A percentile compares a stretch with the other conserved stretches of the same genome.
phyloP scores from a whole-genome alignment of 352 stramenopile species.

The Phytophthora sansomeana region DNA sequence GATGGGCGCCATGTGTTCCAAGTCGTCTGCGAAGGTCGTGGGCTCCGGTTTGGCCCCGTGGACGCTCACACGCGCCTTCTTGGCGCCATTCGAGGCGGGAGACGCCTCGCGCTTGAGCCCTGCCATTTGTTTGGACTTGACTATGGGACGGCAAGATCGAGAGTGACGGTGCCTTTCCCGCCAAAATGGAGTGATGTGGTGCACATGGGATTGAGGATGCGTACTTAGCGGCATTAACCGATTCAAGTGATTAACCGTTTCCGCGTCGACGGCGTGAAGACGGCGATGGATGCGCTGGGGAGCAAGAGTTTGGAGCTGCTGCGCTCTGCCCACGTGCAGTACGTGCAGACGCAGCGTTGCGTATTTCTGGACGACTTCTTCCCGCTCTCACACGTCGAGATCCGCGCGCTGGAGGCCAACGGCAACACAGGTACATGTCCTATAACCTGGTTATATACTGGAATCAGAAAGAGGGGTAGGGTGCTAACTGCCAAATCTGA shows the following conservation, averaged over 20 bases:
- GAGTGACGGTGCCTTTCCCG: conserved; percentile 6
- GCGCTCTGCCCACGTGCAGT: conserved; percentile 39
- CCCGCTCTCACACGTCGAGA: conserved; percentile 56
- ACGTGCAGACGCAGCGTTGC: conserved; percentile 28
- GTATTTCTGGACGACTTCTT: conserved; percentile 35
- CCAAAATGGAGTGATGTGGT: conserved; percentile 26
- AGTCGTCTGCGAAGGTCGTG: conserved; percentile 62
- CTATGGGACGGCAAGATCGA: neutral
- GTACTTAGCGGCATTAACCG: too few species aligned
- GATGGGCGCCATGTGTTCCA: conserved; percentile 68
- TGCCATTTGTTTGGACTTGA: conserved; percentile 32
- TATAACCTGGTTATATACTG: neutral
- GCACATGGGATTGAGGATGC: neutral
- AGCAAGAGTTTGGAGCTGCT: conserved; percentile 35
- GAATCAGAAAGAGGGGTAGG: conserved; percentile 13
- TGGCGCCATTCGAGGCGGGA: conserved; percentile 15
- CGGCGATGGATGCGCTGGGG: neutral
- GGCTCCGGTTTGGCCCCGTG: conserved; percentile 34
- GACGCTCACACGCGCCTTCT: conserved; percentile 48
- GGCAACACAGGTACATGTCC: conserved; percentile 65
- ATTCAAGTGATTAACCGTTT: too few species aligned
- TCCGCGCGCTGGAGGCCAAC: conserved; percentile 58
- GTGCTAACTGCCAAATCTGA: neutral
- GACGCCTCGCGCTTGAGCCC: conserved; percentile 45
- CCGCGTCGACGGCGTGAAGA: conserved; percentile 12